phyloP scores from a whole-genome alignment of 1,284 basidiomycete species.

The Austroboletus sp. region DNA sequence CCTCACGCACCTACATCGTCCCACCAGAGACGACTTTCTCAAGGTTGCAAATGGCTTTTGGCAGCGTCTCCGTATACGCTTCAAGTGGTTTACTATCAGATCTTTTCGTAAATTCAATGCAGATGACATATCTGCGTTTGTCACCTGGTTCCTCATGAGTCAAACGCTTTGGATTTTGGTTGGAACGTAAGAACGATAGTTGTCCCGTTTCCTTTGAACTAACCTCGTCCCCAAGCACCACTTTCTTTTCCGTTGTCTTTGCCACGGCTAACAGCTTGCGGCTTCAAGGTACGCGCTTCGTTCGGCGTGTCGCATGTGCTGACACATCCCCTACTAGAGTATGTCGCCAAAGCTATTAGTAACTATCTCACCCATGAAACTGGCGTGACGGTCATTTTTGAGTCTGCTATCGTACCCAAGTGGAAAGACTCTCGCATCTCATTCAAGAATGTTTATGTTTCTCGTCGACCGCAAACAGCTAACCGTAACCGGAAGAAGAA shows the following conservation, averaged over 20 bases:
- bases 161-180: constrained; percentile 90
- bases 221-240: constrained; percentile 50
- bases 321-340: constrained; percentile 46
- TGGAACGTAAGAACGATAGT: constrained; percentile 65
- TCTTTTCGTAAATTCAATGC: constrained; percentile 94
- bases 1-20: constrained; percentile 72
- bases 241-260: constrained; percentile 92
- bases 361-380: constrained; percentile 91
- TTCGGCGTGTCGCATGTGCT: neutral
- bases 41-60: constrained; percentile 83
- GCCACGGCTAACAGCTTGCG: constrained; percentile 83
- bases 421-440: constrained; percentile 95
- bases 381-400: constrained; percentile 91
- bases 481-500: constrained; percentile 13
- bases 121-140: constrained; percentile 94
- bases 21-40: constrained; percentile 83
- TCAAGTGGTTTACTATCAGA: constrained; percentile 96
- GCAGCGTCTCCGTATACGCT: constrained; percentile 84
- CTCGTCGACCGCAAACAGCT: constrained; percentile 56
- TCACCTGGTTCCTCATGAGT: constrained; percentile 91
- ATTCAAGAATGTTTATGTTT: constrained; percentile 95
- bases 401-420: constrained; percentile 95
- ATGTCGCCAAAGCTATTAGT: constrained; percentile 83
- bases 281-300: constrained; percentile 62
- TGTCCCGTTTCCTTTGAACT: constrained; percentile 5